Conservation (phyloP, 2,329 filamentous ascomycete genomes). For the Exophiala calicioides region DNA sequence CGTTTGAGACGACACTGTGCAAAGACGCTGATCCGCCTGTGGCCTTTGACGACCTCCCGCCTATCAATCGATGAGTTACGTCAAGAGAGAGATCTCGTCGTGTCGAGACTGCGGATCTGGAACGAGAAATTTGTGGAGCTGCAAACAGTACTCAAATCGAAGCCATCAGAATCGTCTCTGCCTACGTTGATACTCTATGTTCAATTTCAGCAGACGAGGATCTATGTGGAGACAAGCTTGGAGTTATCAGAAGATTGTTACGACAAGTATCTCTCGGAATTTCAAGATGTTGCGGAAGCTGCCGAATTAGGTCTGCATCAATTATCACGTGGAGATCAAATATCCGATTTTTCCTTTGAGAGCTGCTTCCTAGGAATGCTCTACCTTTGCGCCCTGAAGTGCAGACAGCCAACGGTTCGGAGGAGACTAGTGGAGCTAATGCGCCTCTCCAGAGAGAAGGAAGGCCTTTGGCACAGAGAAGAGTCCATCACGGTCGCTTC, state of each 20-base stretch:
- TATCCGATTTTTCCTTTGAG: conserved; percentile 9
- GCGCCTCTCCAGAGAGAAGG: conserved; percentile 5
- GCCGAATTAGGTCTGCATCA: conserved; percentile 3
- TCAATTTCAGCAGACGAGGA: conserved; percentile 4
- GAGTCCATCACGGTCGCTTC: conserved; percentile 10
- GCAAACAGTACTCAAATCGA: neutral
- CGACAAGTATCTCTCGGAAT: neutral
- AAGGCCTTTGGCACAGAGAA: conserved; percentile 13
- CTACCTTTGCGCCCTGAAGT: conserved; percentile 7
- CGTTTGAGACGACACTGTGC: neutral
- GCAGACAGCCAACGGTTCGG: conserved; percentile 1
- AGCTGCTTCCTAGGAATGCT: conserved; percentile 2
- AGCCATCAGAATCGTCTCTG: neutral
- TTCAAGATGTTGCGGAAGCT: neutral
- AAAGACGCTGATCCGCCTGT: neutral
- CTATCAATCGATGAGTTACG: neutral
- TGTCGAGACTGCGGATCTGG: conserved; percentile 1
- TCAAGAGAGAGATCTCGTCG: conserved; percentile 1
- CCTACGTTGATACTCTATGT: conserved; percentile 2
- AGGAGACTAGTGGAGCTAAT: conserved; percentile 1
- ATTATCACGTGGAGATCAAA: neutral
- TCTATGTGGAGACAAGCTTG: conserved; percentile 6
- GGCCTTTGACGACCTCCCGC: neutral
- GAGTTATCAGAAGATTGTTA: conserved; percentile 7
- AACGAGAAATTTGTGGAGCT: conserved; percentile 1